phyloP scores from a whole-genome alignment of 352 stramenopile species.

The Globisporangium acanthophoron region DNA sequence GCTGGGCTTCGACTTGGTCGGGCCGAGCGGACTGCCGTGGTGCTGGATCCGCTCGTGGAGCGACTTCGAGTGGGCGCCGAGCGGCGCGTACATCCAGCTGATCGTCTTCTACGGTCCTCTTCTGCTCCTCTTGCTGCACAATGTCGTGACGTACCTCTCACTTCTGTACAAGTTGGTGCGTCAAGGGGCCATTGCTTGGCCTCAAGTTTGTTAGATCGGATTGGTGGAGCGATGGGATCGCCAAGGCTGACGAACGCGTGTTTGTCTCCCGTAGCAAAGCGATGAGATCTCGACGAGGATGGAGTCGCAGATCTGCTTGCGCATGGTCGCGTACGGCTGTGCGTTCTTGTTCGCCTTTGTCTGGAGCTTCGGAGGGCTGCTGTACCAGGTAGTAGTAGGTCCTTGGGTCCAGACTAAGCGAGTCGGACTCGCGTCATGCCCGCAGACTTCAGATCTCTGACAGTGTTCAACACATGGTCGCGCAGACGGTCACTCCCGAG shows the following conservation, averaged over 20 bases:
- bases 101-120: slow-evolving; percentile 55
- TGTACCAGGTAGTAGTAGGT: slow-evolving; percentile 30
- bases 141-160: slow-evolving; percentile 51
- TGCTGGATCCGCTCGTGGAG: slow-evolving; percentile 77
- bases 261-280: slow-evolving; percentile 18
- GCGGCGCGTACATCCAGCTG: slow-evolving; percentile 57
- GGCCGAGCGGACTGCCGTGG: slow-evolving; percentile 60
- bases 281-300: slow-evolving; percentile 56
- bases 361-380: slow-evolving; percentile 32
- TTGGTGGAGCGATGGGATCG: not conserved
- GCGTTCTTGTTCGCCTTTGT: slow-evolving; percentile 50
- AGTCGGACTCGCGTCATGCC: no score
- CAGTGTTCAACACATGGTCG: not conserved
- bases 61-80: slow-evolving; percentile 38
- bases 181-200: not conserved
- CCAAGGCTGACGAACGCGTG: not conserved
- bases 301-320: slow-evolving; percentile 60
- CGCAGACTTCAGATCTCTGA: not conserved
- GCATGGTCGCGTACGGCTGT: slow-evolving; percentile 61
- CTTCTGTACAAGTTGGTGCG: slow-evolving; percentile 57
- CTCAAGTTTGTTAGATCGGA: not conserved
- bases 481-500: slow-evolving; percentile 26
- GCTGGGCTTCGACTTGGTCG: slow-evolving; percentile 43
- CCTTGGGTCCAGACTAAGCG: not conserved
- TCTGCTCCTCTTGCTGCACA: slow-evolving; percentile 46